Percentiles rank a stretch among this genome's conserved stretches.
phyloP scores from a whole-genome alignment of 306 rosid species.

The Quercus parvula region DNA sequence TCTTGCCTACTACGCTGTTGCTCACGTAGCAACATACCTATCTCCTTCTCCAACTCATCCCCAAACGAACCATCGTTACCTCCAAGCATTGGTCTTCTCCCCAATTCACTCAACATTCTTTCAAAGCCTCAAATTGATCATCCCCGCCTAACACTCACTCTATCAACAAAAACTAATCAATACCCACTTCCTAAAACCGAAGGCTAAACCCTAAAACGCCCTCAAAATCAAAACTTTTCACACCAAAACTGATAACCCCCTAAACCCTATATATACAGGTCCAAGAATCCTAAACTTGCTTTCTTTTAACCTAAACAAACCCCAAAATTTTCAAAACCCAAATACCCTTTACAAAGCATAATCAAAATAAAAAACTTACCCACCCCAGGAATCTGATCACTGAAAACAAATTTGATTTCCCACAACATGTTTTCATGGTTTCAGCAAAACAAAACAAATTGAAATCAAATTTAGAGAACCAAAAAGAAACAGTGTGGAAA shows the following conservation, averaged over 20 bases:
- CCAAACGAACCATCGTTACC: slow-evolving; percentile 80
- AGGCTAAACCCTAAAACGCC: slow-evolving; percentile 29
- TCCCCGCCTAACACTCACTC: neutral
- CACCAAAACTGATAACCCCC: neutral
- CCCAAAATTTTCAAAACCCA: slow-evolving; percentile 19
- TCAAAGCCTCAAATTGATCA: slow-evolving; percentile 26
- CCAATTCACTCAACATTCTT: slow-evolving; percentile 80
- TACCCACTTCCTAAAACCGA: slow-evolving; percentile 14
- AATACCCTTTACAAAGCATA: neutral
- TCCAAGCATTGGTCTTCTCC: slow-evolving; percentile 70
- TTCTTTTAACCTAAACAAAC: slow-evolving; percentile 30
- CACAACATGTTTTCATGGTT: slow-evolving; percentile 6
- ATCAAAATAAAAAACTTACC: neutral
- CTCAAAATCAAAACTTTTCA: slow-evolving; percentile 24
- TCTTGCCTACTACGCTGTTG: slow-evolving; percentile 63
- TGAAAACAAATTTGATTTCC: neutral
- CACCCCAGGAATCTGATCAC: neutral
- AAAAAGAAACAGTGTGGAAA: slow-evolving; percentile 4
- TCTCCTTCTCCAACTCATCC: slow-evolving; percentile 85
- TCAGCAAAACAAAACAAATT: neutral
- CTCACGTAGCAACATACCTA: slow-evolving; percentile 77
- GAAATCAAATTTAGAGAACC: neutral
- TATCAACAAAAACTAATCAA: slow-evolving; percentile 16
- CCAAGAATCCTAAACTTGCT: neutral
- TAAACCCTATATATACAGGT: slow-evolving; percentile 37